Conservation (phyloP, 306 rosid genomes). For the Inga leiocalycina region DNA sequence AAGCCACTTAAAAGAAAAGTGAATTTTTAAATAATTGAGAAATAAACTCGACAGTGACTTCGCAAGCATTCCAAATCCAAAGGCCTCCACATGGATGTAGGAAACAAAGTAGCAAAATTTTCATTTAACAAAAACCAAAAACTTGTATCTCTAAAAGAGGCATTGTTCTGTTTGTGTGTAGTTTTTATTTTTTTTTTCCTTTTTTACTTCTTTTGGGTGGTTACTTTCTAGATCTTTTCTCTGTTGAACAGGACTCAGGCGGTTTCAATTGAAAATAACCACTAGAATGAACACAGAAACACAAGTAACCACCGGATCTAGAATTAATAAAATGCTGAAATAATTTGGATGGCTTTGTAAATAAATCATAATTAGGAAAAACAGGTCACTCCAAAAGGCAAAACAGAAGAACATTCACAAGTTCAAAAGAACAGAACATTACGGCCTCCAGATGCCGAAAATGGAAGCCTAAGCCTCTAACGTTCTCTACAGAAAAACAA, state of each 20-base stretch:
- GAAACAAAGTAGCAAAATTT: neutral
- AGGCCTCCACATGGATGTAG: neutral
- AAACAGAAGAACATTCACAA: neutral
- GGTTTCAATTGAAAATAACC: neutral
- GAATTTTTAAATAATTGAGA: neutral
- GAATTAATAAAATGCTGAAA: constrained; percentile 10
- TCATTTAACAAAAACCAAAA: neutral
- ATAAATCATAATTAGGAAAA: neutral
- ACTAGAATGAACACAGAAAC: constrained; percentile 6
- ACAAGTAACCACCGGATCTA: constrained; percentile 32
- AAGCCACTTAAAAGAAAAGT: neutral
- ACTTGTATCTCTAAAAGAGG: neutral
- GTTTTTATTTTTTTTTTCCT: no score
- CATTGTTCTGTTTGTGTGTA: neutral
- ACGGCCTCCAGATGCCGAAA: neutral
- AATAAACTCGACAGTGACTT: neutral
- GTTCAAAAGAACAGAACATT: neutral
- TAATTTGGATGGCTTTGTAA: neutral
- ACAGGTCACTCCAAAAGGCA: neutral
- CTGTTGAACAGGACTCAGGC: neutral
- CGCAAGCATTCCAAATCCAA: no score
- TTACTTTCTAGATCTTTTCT: neutral
- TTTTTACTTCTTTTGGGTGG: neutral
- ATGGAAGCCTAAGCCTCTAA: neutral
- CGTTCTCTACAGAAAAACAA: neutral